These are phyloP conservation scores for Pseudovirgaria hyperparasitica DNA, from an alignment of 2,329 filamentous ascomycete genomes.

Conservation along the genomic window DNA sequence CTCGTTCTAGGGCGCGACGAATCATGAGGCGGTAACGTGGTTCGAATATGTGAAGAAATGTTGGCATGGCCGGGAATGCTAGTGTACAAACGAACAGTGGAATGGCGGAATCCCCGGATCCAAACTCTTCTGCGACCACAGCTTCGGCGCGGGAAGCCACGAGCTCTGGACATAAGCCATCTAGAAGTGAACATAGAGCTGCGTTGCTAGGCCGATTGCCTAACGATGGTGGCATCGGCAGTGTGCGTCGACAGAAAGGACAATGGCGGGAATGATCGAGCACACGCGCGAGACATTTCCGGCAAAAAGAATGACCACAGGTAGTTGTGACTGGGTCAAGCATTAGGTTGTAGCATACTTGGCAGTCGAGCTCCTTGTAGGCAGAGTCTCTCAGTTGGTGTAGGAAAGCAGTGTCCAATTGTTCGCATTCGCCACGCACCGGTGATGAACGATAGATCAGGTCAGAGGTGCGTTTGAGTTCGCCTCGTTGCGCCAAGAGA, in stretches of 20 bases:
- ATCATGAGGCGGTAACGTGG: slow-evolving; percentile 89
- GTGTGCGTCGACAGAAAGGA: slow-evolving; percentile 60
- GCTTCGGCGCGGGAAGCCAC: slow-evolving; percentile 45
- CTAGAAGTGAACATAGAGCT: slow-evolving; percentile 49
- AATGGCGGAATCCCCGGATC: slow-evolving; percentile 44
- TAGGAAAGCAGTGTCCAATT: slow-evolving; percentile 39
- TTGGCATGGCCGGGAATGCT: slow-evolving; percentile 68
- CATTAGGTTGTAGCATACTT: slow-evolving; percentile 74
- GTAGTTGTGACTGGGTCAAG: slow-evolving; percentile 71
- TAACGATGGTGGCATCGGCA: slow-evolving; percentile 42
- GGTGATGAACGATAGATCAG: slow-evolving; percentile 35
- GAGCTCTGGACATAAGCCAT: slow-evolving; percentile 54
- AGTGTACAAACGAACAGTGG: slow-evolving; percentile 69
- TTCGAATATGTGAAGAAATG: slow-evolving; percentile 84
- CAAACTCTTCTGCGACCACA: slow-evolving; percentile 44
- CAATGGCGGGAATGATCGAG: slow-evolving; percentile 69
- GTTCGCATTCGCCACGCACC: slow-evolving; percentile 22
- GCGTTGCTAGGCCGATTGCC: slow-evolving; percentile 45
- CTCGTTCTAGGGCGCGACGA: slow-evolving; percentile 58
- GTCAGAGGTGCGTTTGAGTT: slow-evolving; percentile 44
- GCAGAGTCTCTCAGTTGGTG: slow-evolving; percentile 47
- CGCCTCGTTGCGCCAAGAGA: slow-evolving; percentile 48
- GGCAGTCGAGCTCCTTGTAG: slow-evolving; percentile 68
- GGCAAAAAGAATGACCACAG: slow-evolving; percentile 85
- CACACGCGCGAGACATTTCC: slow-evolving; percentile 61